Percentiles rank a stretch among this genome's conserved stretches.
These are phyloP conservation scores for Lepraria neglecta DNA, from an alignment of 495 filamentous ascomycete species.

Conservation along the genomic window DNA sequence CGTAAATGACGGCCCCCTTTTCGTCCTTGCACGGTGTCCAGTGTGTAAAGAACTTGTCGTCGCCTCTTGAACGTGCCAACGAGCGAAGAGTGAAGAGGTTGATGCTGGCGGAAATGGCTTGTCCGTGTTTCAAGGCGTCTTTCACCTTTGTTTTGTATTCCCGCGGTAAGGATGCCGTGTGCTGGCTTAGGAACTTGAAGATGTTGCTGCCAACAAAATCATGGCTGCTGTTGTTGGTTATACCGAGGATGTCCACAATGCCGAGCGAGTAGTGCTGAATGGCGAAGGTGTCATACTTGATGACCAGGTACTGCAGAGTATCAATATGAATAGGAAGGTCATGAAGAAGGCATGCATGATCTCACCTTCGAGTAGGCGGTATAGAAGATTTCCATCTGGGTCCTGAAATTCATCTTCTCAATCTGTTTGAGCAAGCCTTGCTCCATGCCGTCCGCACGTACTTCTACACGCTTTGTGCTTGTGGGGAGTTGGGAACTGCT, in stretches of 20 bases:
- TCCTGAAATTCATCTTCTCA: slow-evolving; percentile 37
- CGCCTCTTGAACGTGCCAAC: slow-evolving; percentile 26
- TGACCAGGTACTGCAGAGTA: slow-evolving; percentile 33
- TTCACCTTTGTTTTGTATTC: slow-evolving; percentile 37
- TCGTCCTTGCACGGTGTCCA: slow-evolving; percentile 52
- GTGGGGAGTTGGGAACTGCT: slow-evolving; percentile 18
- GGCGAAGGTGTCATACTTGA: slow-evolving; percentile 32
- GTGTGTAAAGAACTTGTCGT: slow-evolving; percentile 43
- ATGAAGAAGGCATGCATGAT: slow-evolving; percentile 25
- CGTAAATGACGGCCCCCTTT: slow-evolving; percentile 39
- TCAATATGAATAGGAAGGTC: not conserved
- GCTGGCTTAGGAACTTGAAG: slow-evolving; percentile 43
- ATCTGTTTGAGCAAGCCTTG: slow-evolving; percentile 34
- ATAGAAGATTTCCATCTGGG: slow-evolving; percentile 39
- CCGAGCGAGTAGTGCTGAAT: slow-evolving; percentile 36
- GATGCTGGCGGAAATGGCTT: slow-evolving; percentile 39
- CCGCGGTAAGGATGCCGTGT: slow-evolving; percentile 34
- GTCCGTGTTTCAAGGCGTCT: slow-evolving; percentile 36
- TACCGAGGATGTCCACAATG: slow-evolving; percentile 39
- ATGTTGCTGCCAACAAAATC: slow-evolving; percentile 42
- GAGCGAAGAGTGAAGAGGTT: slow-evolving; percentile 28
- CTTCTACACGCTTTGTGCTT: slow-evolving; percentile 24
- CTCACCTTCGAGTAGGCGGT: slow-evolving; percentile 47
- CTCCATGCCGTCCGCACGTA: slow-evolving; percentile 37
- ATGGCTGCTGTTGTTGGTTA: slow-evolving; percentile 33